Conservation (phyloP, 495 filamentous ascomycete species). For the Parmelia sp. region DNA sequence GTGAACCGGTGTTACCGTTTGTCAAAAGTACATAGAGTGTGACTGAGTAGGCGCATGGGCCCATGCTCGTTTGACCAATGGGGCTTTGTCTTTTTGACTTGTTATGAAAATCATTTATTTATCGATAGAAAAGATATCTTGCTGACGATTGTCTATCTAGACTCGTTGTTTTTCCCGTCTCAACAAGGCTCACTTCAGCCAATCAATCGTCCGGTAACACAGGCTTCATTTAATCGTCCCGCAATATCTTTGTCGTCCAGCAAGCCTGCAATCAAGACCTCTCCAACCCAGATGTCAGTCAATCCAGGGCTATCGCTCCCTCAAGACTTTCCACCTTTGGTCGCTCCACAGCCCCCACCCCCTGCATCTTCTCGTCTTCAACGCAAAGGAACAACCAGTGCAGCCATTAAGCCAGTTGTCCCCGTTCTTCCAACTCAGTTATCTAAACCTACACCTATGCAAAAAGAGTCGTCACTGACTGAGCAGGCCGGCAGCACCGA, state of each 20-base stretch:
- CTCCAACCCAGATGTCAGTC: slow-evolving; percentile 18
- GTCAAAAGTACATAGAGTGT: slow-evolving; percentile 10
- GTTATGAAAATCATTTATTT: neutral
- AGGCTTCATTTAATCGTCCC: neutral
- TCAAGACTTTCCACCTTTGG: slow-evolving; percentile 51
- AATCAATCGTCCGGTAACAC: neutral
- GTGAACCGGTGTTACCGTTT: neutral
- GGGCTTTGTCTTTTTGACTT: neutral
- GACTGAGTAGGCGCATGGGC: neutral
- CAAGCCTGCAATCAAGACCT: slow-evolving; percentile 3
- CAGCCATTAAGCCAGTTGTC: slow-evolving; percentile 29
- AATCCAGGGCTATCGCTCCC: slow-evolving; percentile 24
- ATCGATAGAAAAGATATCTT: neutral
- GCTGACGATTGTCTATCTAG: neutral
- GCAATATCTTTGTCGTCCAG: neutral
- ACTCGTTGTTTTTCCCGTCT: neutral
- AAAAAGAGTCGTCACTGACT: slow-evolving; percentile 26
- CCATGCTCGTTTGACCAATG: neutral
- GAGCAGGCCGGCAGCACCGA: slow-evolving; percentile 17
- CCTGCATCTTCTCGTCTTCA: slow-evolving; percentile 10
- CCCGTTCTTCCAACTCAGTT: slow-evolving; percentile 25
- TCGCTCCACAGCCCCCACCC: slow-evolving; percentile 30
- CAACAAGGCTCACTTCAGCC: neutral
- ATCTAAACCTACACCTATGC: slow-evolving; percentile 26
- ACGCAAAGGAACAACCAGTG: slow-evolving; percentile 7